Base-by-base conservation (phyloP, 148 eudicot genomes). In the Amaranthus palmeri region DNA sequence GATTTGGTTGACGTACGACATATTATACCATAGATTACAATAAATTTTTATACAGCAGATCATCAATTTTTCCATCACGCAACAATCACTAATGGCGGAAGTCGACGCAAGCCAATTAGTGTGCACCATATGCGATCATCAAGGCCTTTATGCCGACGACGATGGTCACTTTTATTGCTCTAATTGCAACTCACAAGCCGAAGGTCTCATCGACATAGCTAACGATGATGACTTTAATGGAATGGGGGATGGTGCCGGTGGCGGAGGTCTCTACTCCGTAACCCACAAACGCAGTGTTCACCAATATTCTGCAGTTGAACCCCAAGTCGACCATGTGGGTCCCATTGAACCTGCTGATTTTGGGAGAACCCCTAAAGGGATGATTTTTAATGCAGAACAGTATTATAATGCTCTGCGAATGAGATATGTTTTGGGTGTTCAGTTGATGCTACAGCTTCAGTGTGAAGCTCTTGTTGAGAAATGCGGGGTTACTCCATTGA, bases 101-200 rank as follows among this genome's bases (percentile, higher is more conserved):
- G 73, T 61, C 58, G 68, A 54, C 74, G 55, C 65, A 10, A 67
- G 55, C 45, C 67, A 64, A 42, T 10, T 58, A 8, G 53, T 57
- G 50, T 92, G 97, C 83, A 55, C 70, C 4, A 63, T 42, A 0
- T 92, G 98, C 69, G 85, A 83, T 51, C 49, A 60, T 41, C 64
- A 74, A 9, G 90, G 87, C 18, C 64, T 83, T 0, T 69, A 72
- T 43, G 85, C 80, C 45, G 84, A 81, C 4, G 83, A 69, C 14
- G 92, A 93, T 65, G 96, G 96, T 2, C 84, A 54, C 85, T 91
- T 64, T 72, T 93, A 87, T 67, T 93, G 96, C 78, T 48, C 11
- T 3, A 71, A 51, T 10, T 93, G 98, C 73, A 80, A 81, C 41
- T 54, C 89, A 6, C 91, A 73, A 72, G 83, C 85, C 10, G 88